These are phyloP conservation scores for Dryas drummondii DNA, from an alignment of 306 rosid species.

Conservation along the genomic window DNA sequence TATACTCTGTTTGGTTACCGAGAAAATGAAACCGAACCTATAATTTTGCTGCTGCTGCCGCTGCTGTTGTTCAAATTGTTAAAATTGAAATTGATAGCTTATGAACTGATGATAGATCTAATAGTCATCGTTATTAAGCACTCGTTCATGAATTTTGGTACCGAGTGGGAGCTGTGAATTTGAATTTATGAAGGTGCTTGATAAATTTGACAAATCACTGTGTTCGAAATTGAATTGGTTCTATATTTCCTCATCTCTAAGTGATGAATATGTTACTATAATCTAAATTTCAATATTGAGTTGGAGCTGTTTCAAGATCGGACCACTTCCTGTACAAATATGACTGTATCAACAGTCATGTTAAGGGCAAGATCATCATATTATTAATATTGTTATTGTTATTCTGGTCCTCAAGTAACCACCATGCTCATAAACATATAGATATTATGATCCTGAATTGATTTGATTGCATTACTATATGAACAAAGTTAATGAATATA, in stretches of 20 bases:
- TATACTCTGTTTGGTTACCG: constrained; percentile 24
- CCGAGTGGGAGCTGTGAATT: not conserved
- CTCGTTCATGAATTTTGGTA: not conserved
- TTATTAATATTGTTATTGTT: not conserved
- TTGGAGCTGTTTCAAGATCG: not conserved
- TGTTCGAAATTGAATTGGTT: too few species aligned
- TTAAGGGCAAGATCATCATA: too few species aligned
- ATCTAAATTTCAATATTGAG: not conserved
- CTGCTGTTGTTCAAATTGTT: too few species aligned
- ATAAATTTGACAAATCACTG: not conserved
- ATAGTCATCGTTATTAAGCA: not conserved
- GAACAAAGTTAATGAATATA: not conserved
- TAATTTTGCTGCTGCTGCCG: not conserved
- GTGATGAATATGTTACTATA: not conserved
- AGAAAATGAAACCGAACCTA: not conserved
- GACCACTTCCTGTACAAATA: not conserved
- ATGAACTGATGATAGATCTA: not conserved
- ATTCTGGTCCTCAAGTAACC: not conserved
- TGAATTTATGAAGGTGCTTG: not conserved
- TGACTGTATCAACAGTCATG: not conserved
- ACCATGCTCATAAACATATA: not conserved
- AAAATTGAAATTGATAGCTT: not conserved
- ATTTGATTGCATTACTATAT: not conserved
- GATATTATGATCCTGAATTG: not conserved
- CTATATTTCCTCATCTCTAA: not conserved